A percentile compares a stretch with the other conserved stretches of the same genome.
phyloP scores from a whole-genome alignment of 2,329 filamentous ascomycete species.

The Fusarium sp. region DNA sequence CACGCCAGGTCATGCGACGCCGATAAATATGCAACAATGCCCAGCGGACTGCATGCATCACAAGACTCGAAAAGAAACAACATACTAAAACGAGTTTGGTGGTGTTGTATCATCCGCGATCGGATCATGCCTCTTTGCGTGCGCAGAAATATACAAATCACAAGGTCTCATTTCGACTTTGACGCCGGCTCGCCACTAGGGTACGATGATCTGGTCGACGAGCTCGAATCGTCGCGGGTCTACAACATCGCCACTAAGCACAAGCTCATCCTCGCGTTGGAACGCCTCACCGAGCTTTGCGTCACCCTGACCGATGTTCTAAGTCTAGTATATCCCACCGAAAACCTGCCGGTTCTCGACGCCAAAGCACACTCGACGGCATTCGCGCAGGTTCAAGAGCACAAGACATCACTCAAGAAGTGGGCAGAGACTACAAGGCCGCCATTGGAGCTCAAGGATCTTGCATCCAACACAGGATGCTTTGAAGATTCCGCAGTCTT shows the following conservation, averaged over 20 bases:
- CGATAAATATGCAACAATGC: conserved; percentile 9
- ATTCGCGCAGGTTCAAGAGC: conserved; percentile 20
- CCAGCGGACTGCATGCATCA: not conserved
- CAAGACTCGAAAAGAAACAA: conserved; percentile 25
- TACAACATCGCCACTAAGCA: conserved; percentile 33
- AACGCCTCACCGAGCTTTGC: conserved; percentile 27
- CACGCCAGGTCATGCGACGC: conserved; percentile 27
- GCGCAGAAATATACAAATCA: conserved; percentile 33
- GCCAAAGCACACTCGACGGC: conserved; percentile 19
- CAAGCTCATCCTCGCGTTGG: conserved; percentile 27
- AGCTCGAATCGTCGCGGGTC: conserved; percentile 30
- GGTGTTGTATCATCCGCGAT: conserved; percentile 36
- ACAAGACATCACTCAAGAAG: conserved; percentile 8
- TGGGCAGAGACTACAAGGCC: conserved; percentile 26
- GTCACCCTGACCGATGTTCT: conserved; percentile 30
- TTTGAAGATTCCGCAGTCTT: conserved; percentile 28
- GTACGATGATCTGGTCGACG: conserved; percentile 30
- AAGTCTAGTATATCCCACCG: conserved; percentile 27
- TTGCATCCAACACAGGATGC: not conserved
- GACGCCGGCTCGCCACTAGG: conserved; percentile 12
- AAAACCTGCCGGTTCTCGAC: conserved; percentile 20
- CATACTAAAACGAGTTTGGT: conserved; percentile 29
- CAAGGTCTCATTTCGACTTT: conserved; percentile 29
- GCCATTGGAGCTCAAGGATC: conserved; percentile 20
- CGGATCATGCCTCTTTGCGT: conserved; percentile 33